Evolutionary conservation across 1,284 basidiomycete species (phyloP), one percentile per base, ranked within the genome.

Genomic region (Trichosporon coremiiforme): DNA sequence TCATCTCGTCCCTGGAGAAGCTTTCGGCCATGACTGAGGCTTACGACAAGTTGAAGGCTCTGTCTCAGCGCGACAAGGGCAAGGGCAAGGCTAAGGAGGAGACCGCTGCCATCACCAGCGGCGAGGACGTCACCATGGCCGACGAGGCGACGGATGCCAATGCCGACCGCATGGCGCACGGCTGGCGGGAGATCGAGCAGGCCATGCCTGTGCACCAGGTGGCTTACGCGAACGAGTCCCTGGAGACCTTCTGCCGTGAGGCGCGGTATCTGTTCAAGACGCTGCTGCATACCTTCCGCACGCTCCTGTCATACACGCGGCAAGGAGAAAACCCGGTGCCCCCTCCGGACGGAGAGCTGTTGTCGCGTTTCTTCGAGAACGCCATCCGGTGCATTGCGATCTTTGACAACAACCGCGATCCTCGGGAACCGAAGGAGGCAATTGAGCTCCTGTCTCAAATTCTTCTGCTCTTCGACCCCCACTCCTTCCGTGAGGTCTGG

Each of bases 401-500:
- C 64, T 94, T 93, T 80, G 94, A 98, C 75, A 86, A 88, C 8
- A 79, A 84, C 36, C 77, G 83, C 41, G 92, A 95, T 74, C 87
- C 88, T 53, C 89, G 90, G 64, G 94, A 98, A 74, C 90, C 91
- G 70, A 92, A 90, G 70, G 94, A 97, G 77, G 89, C 91, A 15
- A 89, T 95, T 80, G 96, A 99, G 71, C 89, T 90, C 85, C 89
- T 99, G 70, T 90, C 89, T 5, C 87, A 88, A 41, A 90, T 91
- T 67, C 88, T 96, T 47, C 83, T 89, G 55, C 91, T 95, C 77
- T 88, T 94, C 74, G 92, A 97, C 79, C 86, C 92, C 4, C 92
- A 96, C 78, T 90, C 95, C 71, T 95, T 97, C 82, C 92, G 95
- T 79, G 94, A 97, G 82, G 91, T 97, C 25, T 97, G 92, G 95